phyloP scores from a whole-genome alignment of 192 early-diverging fungal species.

The Coemansia sp. region DNA sequence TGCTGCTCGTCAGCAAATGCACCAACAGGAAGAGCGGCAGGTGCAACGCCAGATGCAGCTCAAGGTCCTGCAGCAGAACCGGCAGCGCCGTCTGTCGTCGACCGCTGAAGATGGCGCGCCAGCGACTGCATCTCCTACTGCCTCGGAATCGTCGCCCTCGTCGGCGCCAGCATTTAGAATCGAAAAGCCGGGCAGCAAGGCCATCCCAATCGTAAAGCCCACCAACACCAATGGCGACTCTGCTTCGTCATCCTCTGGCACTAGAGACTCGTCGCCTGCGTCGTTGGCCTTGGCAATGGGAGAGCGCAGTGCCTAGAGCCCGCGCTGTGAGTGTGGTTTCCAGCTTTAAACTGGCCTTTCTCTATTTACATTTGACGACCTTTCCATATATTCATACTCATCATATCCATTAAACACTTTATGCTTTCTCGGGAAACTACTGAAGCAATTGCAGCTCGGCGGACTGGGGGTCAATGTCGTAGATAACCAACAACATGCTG shows the following conservation, averaged over 20 bases:
- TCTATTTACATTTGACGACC: neutral
- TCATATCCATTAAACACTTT: neutral
- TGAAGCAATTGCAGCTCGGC: constrained; percentile 15
- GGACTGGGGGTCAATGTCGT: constrained; percentile 36
- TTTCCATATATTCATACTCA: neutral
- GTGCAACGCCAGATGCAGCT: constrained; percentile 54
- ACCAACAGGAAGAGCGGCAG: constrained; percentile 54
- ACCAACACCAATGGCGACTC: constrained; percentile 26
- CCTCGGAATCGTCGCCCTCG: constrained; percentile 8
- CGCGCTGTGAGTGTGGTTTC: neutral
- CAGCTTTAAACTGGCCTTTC: neutral
- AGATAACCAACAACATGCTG: constrained; percentile 40
- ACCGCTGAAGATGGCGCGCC: constrained; percentile 33
- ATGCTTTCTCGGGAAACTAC: neutral
- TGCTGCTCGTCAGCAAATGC: constrained; percentile 62
- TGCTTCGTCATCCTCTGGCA: neutral
- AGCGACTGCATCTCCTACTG: neutral
- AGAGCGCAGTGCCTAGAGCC: constrained; percentile 2
- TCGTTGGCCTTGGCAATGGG: constrained; percentile 3
- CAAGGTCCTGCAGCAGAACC: constrained; percentile 55
- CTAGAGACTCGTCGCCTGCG: constrained; percentile 8
- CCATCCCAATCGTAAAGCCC: constrained; percentile 53
- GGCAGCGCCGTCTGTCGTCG: constrained; percentile 55
- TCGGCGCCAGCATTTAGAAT: constrained; percentile 42
- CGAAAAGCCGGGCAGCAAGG: constrained; percentile 49